Percentiles rank a stretch among this genome's conserved stretches.
Conservation (phyloP, 148 eudicot genomes). For the Bassia scoparia region DNA sequence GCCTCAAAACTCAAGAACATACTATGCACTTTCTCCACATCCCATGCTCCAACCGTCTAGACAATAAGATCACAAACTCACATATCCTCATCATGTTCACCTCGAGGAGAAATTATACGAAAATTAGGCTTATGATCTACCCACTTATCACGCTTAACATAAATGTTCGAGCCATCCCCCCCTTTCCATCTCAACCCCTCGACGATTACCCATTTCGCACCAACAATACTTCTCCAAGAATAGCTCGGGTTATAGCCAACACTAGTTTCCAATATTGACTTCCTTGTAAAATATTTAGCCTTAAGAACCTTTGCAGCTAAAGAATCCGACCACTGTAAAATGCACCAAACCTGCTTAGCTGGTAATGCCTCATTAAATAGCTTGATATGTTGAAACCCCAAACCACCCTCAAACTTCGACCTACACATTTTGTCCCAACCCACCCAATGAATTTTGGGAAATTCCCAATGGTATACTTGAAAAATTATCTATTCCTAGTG, state of each 20-base stretch:
- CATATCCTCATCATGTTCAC: neutral
- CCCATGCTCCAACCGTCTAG: neutral
- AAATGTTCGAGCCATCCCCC: neutral
- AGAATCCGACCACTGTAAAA: neutral
- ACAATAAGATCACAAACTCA: neutral
- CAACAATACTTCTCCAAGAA: neutral
- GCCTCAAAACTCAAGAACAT: neutral
- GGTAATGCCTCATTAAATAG: neutral
- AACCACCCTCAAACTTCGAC: neutral
- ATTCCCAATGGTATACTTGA: too few species aligned
- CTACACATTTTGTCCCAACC: neutral
- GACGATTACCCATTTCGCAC: neutral
- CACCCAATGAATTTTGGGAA: too few species aligned
- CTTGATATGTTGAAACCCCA: neutral
- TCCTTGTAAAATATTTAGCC: neutral
- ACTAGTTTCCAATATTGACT: neutral
- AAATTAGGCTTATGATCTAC: neutral
- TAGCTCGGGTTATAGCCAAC: neutral
- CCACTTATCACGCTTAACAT: neutral
- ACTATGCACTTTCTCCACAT: neutral
- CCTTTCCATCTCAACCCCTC: conserved; percentile 1
- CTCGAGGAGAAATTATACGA: neutral
- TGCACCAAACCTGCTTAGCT: neutral
- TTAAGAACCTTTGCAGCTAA: neutral
- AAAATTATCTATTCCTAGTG: too few species aligned